Conservation (phyloP, 2,329 filamentous ascomycete species). For the Leptographium flavum region DNA sequence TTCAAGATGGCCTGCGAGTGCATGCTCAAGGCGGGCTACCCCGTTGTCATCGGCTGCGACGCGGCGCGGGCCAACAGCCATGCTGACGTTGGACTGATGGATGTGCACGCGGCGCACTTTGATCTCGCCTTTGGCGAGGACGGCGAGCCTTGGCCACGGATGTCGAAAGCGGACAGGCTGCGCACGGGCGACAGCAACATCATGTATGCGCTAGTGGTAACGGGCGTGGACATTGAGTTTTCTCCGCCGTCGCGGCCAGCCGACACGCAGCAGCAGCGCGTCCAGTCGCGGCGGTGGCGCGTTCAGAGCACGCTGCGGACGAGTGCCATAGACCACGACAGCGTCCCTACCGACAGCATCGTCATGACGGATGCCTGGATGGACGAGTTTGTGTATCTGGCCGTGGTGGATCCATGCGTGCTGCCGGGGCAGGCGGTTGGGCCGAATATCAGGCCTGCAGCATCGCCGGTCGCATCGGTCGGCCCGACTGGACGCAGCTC, state of each 20-base stretch:
- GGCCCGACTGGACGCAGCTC: background rate
- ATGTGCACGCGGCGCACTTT: background rate
- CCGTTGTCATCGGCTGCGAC: background rate
- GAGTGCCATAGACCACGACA: too few relatives aligned
- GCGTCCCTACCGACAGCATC: background rate
- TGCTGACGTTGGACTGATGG: background rate
- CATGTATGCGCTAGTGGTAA: background rate
- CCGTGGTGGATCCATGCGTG: background rate
- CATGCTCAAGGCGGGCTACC: background rate
- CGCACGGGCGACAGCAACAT: conserved; percentile 1
- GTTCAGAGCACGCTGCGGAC: background rate
- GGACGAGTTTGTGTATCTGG: background rate
- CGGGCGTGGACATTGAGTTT: background rate
- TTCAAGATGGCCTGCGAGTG: conserved; percentile 1
- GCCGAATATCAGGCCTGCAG: too few relatives aligned
- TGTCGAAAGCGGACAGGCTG: background rate
- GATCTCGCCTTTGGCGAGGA: background rate
- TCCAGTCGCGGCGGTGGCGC: background rate
- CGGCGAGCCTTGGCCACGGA: background rate
- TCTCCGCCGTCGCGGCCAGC: background rate
- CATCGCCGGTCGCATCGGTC: background rate
- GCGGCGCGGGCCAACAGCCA: background rate
- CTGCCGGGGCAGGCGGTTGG: background rate
- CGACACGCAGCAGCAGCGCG: background rate
- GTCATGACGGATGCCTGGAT: conserved; percentile 1